Evolutionary conservation across 164 flowering plant genomes (phyloP).

Genomic region (Magnolia officinalis): DNA sequence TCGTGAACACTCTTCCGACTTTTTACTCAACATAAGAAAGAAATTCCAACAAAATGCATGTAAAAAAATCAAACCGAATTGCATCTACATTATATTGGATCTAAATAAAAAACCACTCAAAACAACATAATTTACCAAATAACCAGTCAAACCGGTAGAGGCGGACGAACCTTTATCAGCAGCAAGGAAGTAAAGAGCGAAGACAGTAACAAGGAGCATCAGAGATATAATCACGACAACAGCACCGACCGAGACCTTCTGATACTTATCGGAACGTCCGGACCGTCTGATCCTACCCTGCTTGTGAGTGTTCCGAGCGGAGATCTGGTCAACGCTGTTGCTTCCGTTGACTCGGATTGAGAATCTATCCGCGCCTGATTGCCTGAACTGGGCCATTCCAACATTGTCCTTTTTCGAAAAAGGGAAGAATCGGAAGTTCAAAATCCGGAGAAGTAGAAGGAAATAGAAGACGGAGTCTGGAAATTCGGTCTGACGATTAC

Average conservation of each 20-base stretch:
- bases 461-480: background rate
- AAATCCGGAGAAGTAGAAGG: background rate
- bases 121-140: background rate
- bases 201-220: constrained; percentile 46
- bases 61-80: background rate
- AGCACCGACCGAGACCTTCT: constrained; percentile 37
- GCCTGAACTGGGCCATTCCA: constrained; percentile 84
- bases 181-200: constrained; percentile 21
- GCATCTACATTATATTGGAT: too few relatives aligned
- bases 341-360: constrained; percentile 22
- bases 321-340: constrained; percentile 37
- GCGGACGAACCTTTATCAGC: background rate
- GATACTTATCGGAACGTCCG: constrained; percentile 32
- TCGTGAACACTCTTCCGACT: background rate
- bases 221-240: constrained; percentile 37
- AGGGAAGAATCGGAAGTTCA: background rate
- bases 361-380: constrained; percentile 48
- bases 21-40: background rate
- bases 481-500: background rate
- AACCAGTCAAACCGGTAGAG: background rate
- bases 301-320: constrained; percentile 41
- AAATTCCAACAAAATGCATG: background rate
- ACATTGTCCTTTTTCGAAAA: constrained; percentile 28
- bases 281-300: constrained; percentile 39
- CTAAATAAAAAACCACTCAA: background rate